phyloP scores from a whole-genome alignment of 2,329 filamentous ascomycete genomes.

The Phialocephala sp. region DNA sequence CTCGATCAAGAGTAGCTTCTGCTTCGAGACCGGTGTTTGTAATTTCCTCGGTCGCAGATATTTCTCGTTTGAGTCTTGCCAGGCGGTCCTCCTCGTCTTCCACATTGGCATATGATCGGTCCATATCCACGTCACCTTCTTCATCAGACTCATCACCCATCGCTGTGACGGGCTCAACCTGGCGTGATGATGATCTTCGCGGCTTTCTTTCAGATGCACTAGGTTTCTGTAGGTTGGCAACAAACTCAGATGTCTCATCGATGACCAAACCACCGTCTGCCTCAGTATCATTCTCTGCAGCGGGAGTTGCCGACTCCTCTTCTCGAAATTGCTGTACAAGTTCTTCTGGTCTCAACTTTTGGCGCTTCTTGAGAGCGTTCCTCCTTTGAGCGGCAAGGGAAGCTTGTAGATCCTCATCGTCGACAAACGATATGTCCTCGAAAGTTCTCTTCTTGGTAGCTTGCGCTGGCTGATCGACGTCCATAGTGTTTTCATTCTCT shows the following conservation, averaged over 20 bases:
- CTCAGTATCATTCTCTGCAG: constrained; percentile 58
- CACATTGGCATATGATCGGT: constrained; percentile 43
- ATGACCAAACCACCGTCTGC: constrained; percentile 77
- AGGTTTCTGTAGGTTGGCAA: constrained; percentile 80
- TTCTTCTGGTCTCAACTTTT: constrained; percentile 85
- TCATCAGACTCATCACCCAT: constrained; percentile 51
- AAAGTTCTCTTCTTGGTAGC: constrained; percentile 66
- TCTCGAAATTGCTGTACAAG: constrained; percentile 79
- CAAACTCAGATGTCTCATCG: constrained; percentile 94
- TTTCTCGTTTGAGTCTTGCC: constrained; percentile 56
- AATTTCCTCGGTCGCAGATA: constrained; percentile 55
- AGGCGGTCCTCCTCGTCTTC: constrained; percentile 53
- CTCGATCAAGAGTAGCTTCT: constrained; percentile 78
- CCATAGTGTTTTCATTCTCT: constrained; percentile 66
- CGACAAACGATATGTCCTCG: constrained; percentile 74
- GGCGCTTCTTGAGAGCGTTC: constrained; percentile 88
- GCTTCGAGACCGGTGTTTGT: constrained; percentile 79
- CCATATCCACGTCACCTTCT: constrained; percentile 50
- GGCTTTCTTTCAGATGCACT: constrained; percentile 56
- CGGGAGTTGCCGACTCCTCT: constrained; percentile 58
- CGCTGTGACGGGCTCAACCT: constrained; percentile 49
- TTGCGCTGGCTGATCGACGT: constrained; percentile 67
- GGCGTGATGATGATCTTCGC: constrained; percentile 43
- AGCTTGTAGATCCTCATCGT: constrained; percentile 92
- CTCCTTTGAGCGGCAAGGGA: constrained; percentile 83